Evolutionary conservation across 495 filamentous ascomycete genomes (phyloP).

Genomic region (Poronia punctata): DNA sequence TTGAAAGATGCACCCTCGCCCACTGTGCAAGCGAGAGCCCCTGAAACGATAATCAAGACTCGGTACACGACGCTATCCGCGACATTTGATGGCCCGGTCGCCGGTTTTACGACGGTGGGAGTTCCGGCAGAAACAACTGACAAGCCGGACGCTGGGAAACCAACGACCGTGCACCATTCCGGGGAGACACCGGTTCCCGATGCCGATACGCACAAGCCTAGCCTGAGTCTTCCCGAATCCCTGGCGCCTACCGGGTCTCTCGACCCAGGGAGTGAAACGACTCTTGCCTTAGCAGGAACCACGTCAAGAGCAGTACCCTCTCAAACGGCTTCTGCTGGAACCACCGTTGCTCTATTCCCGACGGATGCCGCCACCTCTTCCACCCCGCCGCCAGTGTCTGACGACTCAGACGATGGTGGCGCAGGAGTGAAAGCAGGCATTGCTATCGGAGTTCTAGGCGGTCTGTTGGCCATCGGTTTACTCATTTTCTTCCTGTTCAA

Average conservation of each 20-base stretch:
- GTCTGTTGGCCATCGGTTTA: constrained; percentile 54
- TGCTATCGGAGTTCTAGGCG: constrained; percentile 65
- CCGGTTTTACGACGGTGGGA: constrained; percentile 45
- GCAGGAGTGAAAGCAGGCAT: constrained; percentile 75
- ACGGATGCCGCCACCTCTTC: constrained; percentile 20
- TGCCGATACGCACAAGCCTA: background rate
- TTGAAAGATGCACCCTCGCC: constrained; percentile 11
- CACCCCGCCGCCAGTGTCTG: constrained; percentile 23
- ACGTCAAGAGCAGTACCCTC: constrained; percentile 7
- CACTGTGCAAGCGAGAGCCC: constrained; percentile 19
- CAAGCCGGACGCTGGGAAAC: constrained; percentile 6
- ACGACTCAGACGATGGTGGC: constrained; percentile 36
- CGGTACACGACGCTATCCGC: constrained; percentile 50
- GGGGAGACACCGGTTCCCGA: constrained; percentile 13
- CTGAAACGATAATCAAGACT: constrained; percentile 38
- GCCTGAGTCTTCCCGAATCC: constrained; percentile 5
- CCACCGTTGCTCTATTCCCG: constrained; percentile 4
- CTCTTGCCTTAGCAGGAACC: constrained; percentile 15
- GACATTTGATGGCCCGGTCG: constrained; percentile 51
- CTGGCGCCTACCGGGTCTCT: constrained; percentile 5
- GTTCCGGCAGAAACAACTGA: constrained; percentile 14
- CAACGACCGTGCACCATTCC: constrained; percentile 17
- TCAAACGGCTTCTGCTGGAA: background rate
- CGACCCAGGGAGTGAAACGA: constrained; percentile 3
- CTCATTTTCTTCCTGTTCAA: constrained; percentile 63